Base-by-base conservation (phyloP, 148 eudicot genomes). In the Heliamphora exappendiculata region DNA sequence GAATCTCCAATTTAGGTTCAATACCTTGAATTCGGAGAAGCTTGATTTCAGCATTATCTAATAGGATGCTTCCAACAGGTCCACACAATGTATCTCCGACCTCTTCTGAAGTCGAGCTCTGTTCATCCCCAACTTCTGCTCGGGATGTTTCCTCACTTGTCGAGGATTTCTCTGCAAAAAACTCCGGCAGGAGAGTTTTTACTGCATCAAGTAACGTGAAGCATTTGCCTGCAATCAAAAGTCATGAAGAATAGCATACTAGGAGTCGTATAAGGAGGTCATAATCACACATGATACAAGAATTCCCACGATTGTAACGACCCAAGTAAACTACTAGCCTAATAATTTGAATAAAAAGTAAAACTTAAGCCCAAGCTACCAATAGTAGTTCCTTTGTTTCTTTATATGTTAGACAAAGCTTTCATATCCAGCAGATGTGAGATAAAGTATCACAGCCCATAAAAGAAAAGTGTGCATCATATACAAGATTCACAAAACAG, bases 11-110 rank as follows among this genome's bases (percentile, higher is more conserved):
- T 78, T 87, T 82, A 5, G 90, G 97, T 82, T 95, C 93, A 49
- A 90, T 89, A 24, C 97, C 96, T 83, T 95, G 98, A 71, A 95
- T 89, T 36, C 98, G 89, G 22, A 92, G 77, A 39, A 95, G 85
- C 86, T 87, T 93, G 57, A 91, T 79, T 74, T 85, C 88, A 76
- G 82, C 72, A 44, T 53, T 34, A 60, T 81, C 79, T 7, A 80
- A 51, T 42, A 71, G 44, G 45, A 53, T 67, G 36, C 50, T 66
- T 44, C 71, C 82, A 6, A 78, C 58, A 26, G 50, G 68, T 59
- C 78, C 80, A 55, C 37, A 20, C 24, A 41, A 74, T 19, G 70
- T 78, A 78, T 85, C 81, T 70, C 73, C 78, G 10, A 47, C 76
- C 67, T 81, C 90, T 74, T 84, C 89, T 26, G 87, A 62, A 37